phyloP scores from a whole-genome alignment of 2,329 filamentous ascomycete species.

The Aspergillus persii region DNA sequence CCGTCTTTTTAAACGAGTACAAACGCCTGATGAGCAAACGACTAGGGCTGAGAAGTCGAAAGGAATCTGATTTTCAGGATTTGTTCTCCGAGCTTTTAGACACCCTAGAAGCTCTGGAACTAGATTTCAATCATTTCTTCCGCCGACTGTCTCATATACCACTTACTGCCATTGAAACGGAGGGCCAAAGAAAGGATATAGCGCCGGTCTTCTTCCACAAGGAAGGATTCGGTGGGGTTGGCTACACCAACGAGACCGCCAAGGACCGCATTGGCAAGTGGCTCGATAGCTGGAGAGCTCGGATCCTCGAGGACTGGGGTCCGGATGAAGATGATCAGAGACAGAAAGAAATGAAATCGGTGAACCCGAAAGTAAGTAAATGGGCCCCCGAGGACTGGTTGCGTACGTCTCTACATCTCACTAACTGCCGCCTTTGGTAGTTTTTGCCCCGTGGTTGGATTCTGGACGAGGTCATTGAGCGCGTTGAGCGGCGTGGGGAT shows the following conservation, averaged over 20 bases:
- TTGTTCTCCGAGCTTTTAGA: slow-evolving; percentile 83
- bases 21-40: slow-evolving; percentile 77
- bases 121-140: slow-evolving; percentile 96
- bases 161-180: slow-evolving; percentile 62
- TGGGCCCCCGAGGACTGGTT: background rate
- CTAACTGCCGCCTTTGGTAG: slow-evolving; percentile 26
- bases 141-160: slow-evolving; percentile 68
- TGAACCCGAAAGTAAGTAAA: slow-evolving; percentile 71
- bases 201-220: slow-evolving; percentile 77
- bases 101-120: slow-evolving; percentile 72
- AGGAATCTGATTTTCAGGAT: slow-evolving; percentile 72
- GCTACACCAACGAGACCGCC: slow-evolving; percentile 62
- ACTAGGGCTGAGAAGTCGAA: slow-evolving; percentile 69
- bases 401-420: background rate
- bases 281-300: slow-evolving; percentile 73
- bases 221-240: slow-evolving; percentile 63
- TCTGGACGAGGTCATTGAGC: slow-evolving; percentile 85
- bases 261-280: slow-evolving; percentile 69
- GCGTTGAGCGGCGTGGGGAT: slow-evolving; percentile 82
- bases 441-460: slow-evolving; percentile 91
- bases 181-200: slow-evolving; percentile 60
- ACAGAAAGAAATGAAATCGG: slow-evolving; percentile 70
- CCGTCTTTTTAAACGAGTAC: slow-evolving; percentile 85
- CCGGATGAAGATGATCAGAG: slow-evolving; percentile 61
- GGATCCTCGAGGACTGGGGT: slow-evolving; percentile 75